phyloP scores from a whole-genome alignment of 176 grass and related monocot genomes.

The Avena insularis region DNA sequence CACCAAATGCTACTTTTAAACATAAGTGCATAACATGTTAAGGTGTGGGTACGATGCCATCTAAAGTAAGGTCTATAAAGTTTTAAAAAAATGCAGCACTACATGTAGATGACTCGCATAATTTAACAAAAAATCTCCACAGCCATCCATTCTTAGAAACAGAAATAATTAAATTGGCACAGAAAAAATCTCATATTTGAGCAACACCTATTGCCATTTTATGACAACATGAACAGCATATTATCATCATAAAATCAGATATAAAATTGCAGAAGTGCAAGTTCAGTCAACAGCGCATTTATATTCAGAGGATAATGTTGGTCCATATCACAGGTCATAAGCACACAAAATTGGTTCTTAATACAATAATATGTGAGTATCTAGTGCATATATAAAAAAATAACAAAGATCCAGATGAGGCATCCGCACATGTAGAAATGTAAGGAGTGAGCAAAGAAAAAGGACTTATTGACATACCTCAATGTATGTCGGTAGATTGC shows the following conservation, averaged over 20 bases:
- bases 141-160: constrained; percentile 4
- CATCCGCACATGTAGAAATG: constrained; percentile 18
- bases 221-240: constrained; percentile 4
- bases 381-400: constrained; percentile 5
- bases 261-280: constrained; percentile 24
- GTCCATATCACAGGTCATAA: not conserved
- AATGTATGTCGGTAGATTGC: constrained; percentile 49
- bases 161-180: not conserved
- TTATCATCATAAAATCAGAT: not conserved
- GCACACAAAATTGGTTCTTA: not conserved
- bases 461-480: constrained; percentile 44
- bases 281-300: constrained; percentile 1
- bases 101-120: constrained; percentile 22
- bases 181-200: not conserved
- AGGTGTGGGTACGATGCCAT: not conserved
- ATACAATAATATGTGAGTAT: constrained; percentile 24
- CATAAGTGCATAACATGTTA: constrained; percentile 29
- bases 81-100: constrained; percentile 17
- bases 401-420: not conserved
- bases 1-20: constrained; percentile 34
- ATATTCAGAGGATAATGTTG: constrained; percentile 21
- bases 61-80: constrained; percentile 1
- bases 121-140: not conserved
- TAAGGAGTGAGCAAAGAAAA: constrained; percentile 29
- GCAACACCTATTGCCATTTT: not conserved